Base-by-base conservation (phyloP, 768 basidiomycete species). In the Pulveroboletus sp. region DNA sequence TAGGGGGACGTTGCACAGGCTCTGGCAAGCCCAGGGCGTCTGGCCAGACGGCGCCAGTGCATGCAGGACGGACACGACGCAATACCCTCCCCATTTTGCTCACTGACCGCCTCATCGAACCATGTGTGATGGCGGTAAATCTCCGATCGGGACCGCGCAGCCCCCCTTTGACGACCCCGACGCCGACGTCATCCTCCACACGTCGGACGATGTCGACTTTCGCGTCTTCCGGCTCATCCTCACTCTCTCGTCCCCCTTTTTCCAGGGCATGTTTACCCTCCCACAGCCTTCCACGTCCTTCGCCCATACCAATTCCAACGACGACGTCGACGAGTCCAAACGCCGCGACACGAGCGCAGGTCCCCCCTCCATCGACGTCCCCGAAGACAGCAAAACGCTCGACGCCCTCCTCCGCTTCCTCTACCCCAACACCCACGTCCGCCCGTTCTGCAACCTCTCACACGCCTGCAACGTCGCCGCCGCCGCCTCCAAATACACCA, bases 371-470 rank as follows among this genome's bases (percentile, higher is more conserved):
- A 7, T 51, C 31, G 39, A 48, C 26, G 10, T 51, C 27, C 6
- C 50, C 26, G 32, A 36, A 48, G 39, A 41, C 45, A 47, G 35
- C 29, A 5, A 30, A 5, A 51, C 39, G 9, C 45, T 51, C 26
- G 45, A 47, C 32, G 12, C 45, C 27, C 50, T 51, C 46, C 50
- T 47, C 38, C 45, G 50, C n/a, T 22, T 51, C 20, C 37, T 47
- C 38, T 47, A 47, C 24, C 50, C 50, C 30, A 47, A 40, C 45
- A 35, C 45, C 16, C 45, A 6, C 31, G 8, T 20, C 9, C 19
- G 26, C 2, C 1, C 16, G 4, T 51, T 51, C 16, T 27, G 16
- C 17, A 3, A 24, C 23, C 22, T 32, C 13, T 0, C 3, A 1
- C 50, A 51, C 34, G 50, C 50, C 0, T 35, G n/a, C 46, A 29